Percentiles rank a stretch among this genome's conserved stretches.
Conservation (phyloP, 2,329 filamentous ascomycete species). For the Penicillium sp. region DNA sequence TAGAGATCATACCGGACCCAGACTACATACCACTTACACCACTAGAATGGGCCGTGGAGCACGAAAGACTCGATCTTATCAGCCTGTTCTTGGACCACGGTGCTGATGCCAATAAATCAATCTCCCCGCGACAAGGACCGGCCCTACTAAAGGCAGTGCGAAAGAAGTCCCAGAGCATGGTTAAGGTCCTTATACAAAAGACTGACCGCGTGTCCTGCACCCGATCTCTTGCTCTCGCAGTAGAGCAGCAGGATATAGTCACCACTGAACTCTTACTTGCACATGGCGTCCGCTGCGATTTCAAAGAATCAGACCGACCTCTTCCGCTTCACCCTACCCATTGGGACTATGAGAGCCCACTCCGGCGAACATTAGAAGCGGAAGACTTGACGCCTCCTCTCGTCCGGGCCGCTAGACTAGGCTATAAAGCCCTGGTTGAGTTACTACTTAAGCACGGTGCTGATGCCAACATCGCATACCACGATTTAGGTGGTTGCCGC, state of each 20-base stretch:
- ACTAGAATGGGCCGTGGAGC: not conserved
- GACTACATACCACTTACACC: no score
- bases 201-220: not conserved
- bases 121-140: no score
- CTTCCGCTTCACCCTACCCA: no score
- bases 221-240: not conserved
- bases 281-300: not conserved
- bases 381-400: not conserved
- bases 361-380: no score
- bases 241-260: not conserved
- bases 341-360: no score
- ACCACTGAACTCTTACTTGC: not conserved
- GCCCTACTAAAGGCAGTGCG: no score
- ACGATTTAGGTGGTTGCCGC: not conserved
- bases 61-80: not conserved
- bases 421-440: not conserved
- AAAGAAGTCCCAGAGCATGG: no score
- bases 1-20: no score
- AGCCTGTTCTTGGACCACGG: not conserved
- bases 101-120: no score
- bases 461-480: not conserved
- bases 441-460: not conserved
- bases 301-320: not conserved
- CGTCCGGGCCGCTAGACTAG: not conserved
- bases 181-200: no score